A percentile compares a stretch with the other conserved stretches of the same genome.
Conservation (phyloP, 176 grass and related monocot species). For the Phoenix dactylifera region DNA sequence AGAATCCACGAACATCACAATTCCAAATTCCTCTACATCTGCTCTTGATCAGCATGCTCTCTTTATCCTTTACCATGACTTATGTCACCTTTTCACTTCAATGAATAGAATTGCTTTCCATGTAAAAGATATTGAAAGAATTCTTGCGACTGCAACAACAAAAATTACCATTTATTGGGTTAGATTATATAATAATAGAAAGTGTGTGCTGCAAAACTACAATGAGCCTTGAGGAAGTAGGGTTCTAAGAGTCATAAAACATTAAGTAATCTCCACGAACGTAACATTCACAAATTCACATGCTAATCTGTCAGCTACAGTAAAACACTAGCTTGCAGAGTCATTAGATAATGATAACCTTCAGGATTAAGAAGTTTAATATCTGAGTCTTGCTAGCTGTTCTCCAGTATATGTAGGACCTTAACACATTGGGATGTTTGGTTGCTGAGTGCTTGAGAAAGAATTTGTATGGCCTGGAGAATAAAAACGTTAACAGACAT, state of each 20-base stretch:
- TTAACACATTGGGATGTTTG: conserved; percentile 26
- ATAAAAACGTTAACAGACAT: conserved; percentile 1
- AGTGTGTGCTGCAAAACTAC: too few relatives aligned
- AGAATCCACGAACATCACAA: conserved; percentile 35
- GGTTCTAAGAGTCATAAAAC: too few relatives aligned
- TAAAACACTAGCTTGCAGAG: conserved; percentile 31
- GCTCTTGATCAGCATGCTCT: conserved; percentile 27
- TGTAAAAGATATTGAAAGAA: too few relatives aligned
- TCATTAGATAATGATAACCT: conserved; percentile 34
- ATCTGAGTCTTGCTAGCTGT: conserved; percentile 21
- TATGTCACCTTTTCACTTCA: conserved; percentile 46
- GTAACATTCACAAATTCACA: not conserved
- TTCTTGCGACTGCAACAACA: too few relatives aligned
- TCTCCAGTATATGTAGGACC: conserved; percentile 42
- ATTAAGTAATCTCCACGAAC: too few relatives aligned
- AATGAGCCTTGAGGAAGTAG: too few relatives aligned
- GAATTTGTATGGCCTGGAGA: conserved; percentile 64
- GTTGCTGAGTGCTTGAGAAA: conserved; percentile 27
- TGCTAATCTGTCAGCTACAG: conserved; percentile 43
- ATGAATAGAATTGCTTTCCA: too few relatives aligned
- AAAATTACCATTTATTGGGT: too few relatives aligned
- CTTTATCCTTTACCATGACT: conserved; percentile 42
- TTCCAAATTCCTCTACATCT: conserved; percentile 44
- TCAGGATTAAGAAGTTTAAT: conserved; percentile 27
- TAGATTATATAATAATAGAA: too few relatives aligned